These are phyloP conservation scores for Delonix regia DNA, from an alignment of 306 rosid genomes.

Conservation along the genomic window DNA sequence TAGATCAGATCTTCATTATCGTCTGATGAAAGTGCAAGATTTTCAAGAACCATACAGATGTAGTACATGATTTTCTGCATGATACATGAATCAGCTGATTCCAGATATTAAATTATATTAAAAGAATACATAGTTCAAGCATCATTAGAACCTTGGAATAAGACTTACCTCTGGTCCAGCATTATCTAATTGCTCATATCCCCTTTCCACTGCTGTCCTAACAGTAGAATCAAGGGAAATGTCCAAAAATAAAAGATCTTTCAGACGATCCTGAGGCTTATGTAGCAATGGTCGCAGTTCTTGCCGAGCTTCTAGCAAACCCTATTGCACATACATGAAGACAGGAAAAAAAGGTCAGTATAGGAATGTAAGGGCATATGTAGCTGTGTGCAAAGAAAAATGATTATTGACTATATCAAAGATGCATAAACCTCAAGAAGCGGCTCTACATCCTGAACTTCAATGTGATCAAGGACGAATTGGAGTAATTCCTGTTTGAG, in stretches of 20 bases:
- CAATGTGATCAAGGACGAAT: constrained; percentile 79
- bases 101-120: constrained; percentile 9
- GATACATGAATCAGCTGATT: constrained; percentile 40
- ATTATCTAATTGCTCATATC: constrained; percentile 75
- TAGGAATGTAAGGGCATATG: constrained; percentile 23
- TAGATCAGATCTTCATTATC: constrained; percentile 86
- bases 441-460: constrained; percentile 71
- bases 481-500: constrained; percentile 63
- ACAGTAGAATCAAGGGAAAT: constrained; percentile 94
- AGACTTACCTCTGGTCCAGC: constrained; percentile 81
- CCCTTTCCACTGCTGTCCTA: constrained; percentile 94
- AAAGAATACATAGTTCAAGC: constrained; percentile 15
- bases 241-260: constrained; percentile 92
- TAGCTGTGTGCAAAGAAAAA: constrained; percentile 20
- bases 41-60: constrained; percentile 79
- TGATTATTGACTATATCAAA: constrained; percentile 24
- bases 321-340: constrained; percentile 46
- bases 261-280: constrained; percentile 76
- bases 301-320: constrained; percentile 92
- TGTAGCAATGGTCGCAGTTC: constrained; percentile 69
- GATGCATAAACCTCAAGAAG: constrained; percentile 77
- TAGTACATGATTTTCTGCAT: constrained; percentile 90
- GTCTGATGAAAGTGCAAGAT: constrained; percentile 85
- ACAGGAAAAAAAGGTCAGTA: constrained; percentile 13
- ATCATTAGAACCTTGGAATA: constrained; percentile 16